Percentiles rank a stretch among this genome's conserved stretches.
phyloP scores from a whole-genome alignment of 192 early-diverging fungal species.

The Paraglomus occultum region DNA sequence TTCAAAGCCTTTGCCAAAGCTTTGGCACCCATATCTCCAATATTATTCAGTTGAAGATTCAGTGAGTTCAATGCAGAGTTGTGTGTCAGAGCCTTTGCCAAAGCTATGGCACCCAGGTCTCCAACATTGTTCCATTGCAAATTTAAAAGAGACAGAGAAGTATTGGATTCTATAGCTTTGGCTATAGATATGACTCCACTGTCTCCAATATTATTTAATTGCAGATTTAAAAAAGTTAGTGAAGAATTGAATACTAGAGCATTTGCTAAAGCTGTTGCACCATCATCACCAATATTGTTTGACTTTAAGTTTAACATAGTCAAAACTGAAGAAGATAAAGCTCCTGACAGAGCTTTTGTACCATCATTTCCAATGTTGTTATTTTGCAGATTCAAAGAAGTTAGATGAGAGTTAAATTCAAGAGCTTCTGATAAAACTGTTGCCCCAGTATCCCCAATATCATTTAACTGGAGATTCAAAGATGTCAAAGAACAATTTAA shows the following conservation, averaged over 20 bases:
- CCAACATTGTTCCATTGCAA: not conserved
- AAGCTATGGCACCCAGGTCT: not conserved
- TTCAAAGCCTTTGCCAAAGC: constrained; percentile 24
- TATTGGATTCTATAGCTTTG: not conserved
- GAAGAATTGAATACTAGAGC: constrained; percentile 25
- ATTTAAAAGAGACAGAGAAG: not conserved
- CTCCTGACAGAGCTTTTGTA: not conserved
- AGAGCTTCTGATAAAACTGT: constrained; percentile 1
- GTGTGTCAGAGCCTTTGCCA: not conserved
- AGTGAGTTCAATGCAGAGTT: constrained; percentile 8
- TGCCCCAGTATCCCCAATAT: not conserved
- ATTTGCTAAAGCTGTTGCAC: constrained; percentile 8
- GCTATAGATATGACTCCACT: not conserved
- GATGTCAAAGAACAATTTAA: not conserved
- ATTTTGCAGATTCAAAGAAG: not conserved
- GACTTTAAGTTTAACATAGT: constrained; percentile 1
- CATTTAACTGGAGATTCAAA: constrained; percentile 9
- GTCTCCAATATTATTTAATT: not conserved
- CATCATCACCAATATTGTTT: constrained; percentile 8
- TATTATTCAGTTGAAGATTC: constrained; percentile 5
- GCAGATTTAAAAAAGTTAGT: not conserved
- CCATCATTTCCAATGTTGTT: constrained; percentile 7
- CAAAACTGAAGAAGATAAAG: constrained; percentile 1
- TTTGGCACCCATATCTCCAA: not conserved
- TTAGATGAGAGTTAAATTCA: constrained; percentile 2